Base-by-base conservation (phyloP, 805 yeast species). In the Metschnikowia matae region DNA sequence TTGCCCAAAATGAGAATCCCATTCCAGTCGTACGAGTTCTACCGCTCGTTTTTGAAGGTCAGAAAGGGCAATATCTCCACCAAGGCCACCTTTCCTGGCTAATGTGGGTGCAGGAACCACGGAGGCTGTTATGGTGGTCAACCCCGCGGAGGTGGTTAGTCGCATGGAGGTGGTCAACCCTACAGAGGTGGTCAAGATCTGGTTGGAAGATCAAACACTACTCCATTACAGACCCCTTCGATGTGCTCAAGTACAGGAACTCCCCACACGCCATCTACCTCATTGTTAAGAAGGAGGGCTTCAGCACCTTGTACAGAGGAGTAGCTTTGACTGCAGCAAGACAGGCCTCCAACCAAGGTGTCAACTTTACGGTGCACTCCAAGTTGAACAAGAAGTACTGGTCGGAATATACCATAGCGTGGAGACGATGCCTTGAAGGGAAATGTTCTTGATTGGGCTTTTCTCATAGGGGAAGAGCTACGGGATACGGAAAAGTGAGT, bases 291-390 rank as follows among this genome's bases (percentile, higher is more conserved):
- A 97, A 92, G 70, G 99, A 92, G 75, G 99, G 99, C 44, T 76
- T 88, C 61, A 78, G 80, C 46, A 88, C 97, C 8, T 73, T 92
- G 53, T 92, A 92, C 77, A 81, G 97, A 67, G 99, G 99, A 66
- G 98, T 92, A 26, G 81, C 91, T 2, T 82, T 92, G 64, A 92
- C 99, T 33, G 97, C 97, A 36, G 96, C 96, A 31, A 84, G 99
- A 76, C 99, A 92, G 70, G 97, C 98, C 29, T 85, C 96, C 52
- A 92, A 92, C 76, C 99, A 92, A 74, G 99, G 97, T 76, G 97
- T 95, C 44, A 92, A 94, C 73, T 92, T 92, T 72, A 92, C 98
- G 3, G 96, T 89, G 31, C 94, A 92, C 74, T 87, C 96, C 26
- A 85, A 86, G 68, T 73, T 91, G 60, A 89, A 86, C n/a, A n/a